These are phyloP conservation scores for Alopecurus myosuroides DNA, from an alignment of 176 grass and related monocot genomes.

Conservation along the genomic window DNA sequence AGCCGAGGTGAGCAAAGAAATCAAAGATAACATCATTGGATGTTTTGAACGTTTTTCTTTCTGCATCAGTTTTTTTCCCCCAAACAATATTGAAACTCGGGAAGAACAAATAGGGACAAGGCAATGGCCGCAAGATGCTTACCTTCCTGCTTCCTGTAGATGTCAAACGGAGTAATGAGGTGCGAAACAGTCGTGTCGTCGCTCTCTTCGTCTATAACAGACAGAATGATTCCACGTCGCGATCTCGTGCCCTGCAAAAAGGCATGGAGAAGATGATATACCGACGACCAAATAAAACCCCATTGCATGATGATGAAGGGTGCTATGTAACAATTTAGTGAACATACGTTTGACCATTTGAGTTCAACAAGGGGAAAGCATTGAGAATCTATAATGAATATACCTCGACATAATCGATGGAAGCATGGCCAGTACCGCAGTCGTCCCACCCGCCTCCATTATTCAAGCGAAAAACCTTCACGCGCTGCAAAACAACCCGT, in stretches of 20 bases:
- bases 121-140: neutral
- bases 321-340: neutral
- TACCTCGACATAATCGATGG: constrained; percentile 48
- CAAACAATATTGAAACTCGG: neutral
- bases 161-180: constrained; percentile 38
- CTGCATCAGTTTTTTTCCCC: too few species aligned
- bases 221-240: constrained; percentile 10
- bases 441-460: constrained; percentile 47
- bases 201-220: constrained; percentile 33
- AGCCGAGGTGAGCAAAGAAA: neutral
- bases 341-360: neutral
- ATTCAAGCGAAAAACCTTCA: constrained; percentile 42
- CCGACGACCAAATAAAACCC: neutral
- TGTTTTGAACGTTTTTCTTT: too few species aligned
- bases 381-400: neutral
- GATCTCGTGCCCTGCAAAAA: constrained; percentile 18
- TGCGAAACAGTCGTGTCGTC: constrained; percentile 41
- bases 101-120: neutral
- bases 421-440: constrained; percentile 39
- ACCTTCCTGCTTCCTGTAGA: constrained; percentile 56
- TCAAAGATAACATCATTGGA: too few species aligned
- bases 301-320: neutral
- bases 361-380: neutral
- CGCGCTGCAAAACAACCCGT: constrained; percentile 26
- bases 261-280: neutral